Evolutionary conservation across 1,284 basidiomycete species (phyloP).

Genomic region (Heterobasidion parviporum): DNA sequence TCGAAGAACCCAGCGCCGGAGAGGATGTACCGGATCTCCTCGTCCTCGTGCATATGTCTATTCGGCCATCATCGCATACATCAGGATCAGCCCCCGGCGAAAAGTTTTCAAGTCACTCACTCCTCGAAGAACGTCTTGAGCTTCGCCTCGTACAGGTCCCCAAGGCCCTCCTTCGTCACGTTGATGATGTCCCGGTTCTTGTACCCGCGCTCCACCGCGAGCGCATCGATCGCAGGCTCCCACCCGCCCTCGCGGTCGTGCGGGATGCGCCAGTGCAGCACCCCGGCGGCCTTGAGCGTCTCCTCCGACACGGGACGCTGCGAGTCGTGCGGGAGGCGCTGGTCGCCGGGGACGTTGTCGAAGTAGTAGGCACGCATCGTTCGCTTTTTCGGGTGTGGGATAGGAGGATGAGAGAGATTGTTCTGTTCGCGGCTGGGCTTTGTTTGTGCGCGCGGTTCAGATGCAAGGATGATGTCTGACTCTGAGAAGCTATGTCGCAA

Average conservation of each 20-base stretch:
- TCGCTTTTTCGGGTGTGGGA: background rate
- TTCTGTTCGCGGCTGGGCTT: background rate
- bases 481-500: background rate
- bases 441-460: background rate
- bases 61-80: background rate
- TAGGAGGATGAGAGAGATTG: background rate
- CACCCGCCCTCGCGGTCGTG: slow-evolving; percentile 39
- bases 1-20: slow-evolving; percentile 83
- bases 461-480: too few relatives aligned
- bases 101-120: slow-evolving; percentile 31
- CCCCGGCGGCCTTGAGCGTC: slow-evolving; percentile 46
- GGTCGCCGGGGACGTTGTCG: slow-evolving; percentile 71
- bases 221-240: slow-evolving; percentile 41
- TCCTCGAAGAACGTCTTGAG: slow-evolving; percentile 77
- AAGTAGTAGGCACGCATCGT: slow-evolving; percentile 77
- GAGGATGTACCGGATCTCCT: slow-evolving; percentile 83
- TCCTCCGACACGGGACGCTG: slow-evolving; percentile 40
- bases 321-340: slow-evolving; percentile 70
- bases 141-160: slow-evolving; percentile 72
- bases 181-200: slow-evolving; percentile 75
- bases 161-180: slow-evolving; percentile 66
- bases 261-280: slow-evolving; percentile 56
- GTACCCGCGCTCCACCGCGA: slow-evolving; percentile 63
- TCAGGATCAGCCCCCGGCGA: background rate
- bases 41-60: slow-evolving; percentile 86